Conservation (phyloP, 2,329 filamentous ascomycete genomes). For the Ophiostoma perfectum region DNA sequence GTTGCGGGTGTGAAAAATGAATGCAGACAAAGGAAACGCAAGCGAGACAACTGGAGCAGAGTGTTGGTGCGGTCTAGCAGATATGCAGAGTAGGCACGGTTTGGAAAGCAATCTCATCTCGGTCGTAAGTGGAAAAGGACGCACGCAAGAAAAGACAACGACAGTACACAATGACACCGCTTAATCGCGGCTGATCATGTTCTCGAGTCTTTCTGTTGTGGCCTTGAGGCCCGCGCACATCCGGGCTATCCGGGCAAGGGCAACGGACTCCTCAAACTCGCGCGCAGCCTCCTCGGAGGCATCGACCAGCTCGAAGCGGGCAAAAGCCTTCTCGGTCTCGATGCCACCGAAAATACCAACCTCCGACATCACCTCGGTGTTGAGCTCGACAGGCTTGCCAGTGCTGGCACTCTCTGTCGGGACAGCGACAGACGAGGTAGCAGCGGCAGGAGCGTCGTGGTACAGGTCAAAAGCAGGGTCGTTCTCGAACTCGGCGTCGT, state of each 20-base stretch:
- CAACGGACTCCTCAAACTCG: conserved; percentile 30
- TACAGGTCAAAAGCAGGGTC: conserved; percentile 59
- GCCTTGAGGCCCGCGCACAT: conserved; percentile 40
- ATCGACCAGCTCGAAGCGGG: conserved; percentile 54
- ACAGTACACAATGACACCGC: conserved; percentile 24
- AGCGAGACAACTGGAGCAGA: neutral
- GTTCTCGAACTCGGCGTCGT: conserved; percentile 56
- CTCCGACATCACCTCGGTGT: conserved; percentile 39
- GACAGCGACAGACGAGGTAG: conserved; percentile 29
- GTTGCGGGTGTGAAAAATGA: neutral
- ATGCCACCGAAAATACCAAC: conserved; percentile 49
- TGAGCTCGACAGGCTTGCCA: conserved; percentile 35
- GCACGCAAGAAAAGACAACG: conserved; percentile 4
- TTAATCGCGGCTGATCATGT: conserved; percentile 32
- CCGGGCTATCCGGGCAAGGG: conserved; percentile 47
- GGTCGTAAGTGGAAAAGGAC: neutral
- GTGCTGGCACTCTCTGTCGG: conserved; percentile 30
- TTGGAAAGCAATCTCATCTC: conserved; percentile 2
- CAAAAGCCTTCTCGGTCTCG: conserved; percentile 57
- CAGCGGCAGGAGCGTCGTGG: conserved; percentile 38
- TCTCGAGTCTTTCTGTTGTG: conserved; percentile 36
- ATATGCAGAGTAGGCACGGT: neutral
- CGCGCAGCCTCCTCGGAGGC: conserved; percentile 28
- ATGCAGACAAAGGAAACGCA: conserved; percentile 9
- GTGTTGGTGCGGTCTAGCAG: neutral